phyloP scores from a whole-genome alignment of 2,329 filamentous ascomycete genomes.

The Penicillium sumatraense region DNA sequence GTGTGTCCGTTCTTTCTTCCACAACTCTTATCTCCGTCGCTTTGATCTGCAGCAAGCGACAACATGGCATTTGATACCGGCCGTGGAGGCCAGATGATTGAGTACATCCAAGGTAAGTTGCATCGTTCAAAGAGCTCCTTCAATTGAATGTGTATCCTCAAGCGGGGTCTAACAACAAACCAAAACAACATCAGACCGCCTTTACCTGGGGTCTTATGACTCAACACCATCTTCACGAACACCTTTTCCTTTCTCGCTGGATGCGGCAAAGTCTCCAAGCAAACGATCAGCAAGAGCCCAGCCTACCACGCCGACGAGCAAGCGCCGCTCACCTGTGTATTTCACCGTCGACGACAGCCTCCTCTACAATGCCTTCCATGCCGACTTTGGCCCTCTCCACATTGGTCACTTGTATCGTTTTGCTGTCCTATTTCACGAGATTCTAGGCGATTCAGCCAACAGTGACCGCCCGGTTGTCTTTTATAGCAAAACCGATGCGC shows the following conservation, averaged over 20 bases:
- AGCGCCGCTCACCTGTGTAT: conserved; percentile 74
- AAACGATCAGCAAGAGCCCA: conserved; percentile 70
- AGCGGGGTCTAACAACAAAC: conserved; percentile 19
- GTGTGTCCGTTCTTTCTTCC: conserved; percentile 9
- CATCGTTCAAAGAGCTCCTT: conserved; percentile 21
- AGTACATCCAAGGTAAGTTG: conserved; percentile 86
- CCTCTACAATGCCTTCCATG: conserved; percentile 97
- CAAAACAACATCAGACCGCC: conserved; percentile 67
- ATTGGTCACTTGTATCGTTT: conserved; percentile 97
- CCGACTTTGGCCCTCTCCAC: conserved; percentile 96
- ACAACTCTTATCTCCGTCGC: background rate
- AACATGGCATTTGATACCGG: conserved; percentile 57
- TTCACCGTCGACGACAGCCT: conserved; percentile 93
- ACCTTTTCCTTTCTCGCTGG: conserved; percentile 77
- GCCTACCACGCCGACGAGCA: conserved; percentile 59
- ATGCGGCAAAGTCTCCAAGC: conserved; percentile 67
- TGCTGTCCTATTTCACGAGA: conserved; percentile 92
- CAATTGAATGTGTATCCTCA: background rate
- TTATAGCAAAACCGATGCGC: conserved; percentile 89
- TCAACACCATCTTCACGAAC: conserved; percentile 80
- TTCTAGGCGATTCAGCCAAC: conserved; percentile 88
- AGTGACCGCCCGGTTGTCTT: conserved; percentile 91
- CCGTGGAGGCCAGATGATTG: conserved; percentile 86
- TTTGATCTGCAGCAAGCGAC: conserved; percentile 15
- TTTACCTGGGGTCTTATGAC: conserved; percentile 92